Evolutionary conservation across 108 stramenopile species (phyloP).

Genomic region (Hondaea fermentalgiana): DNA sequence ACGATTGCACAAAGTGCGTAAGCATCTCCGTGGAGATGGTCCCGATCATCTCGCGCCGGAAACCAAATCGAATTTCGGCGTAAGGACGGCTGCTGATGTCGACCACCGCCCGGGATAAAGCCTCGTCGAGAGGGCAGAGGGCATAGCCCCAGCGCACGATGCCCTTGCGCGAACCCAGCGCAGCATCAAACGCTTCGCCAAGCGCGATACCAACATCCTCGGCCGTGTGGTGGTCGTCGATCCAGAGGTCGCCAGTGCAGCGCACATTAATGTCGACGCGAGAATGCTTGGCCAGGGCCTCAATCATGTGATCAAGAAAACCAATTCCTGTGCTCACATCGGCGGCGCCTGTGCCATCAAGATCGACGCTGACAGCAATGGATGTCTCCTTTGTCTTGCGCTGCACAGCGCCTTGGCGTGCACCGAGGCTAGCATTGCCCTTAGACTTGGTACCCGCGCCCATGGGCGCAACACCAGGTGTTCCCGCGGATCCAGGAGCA

Average conservation of each 20-base stretch:
- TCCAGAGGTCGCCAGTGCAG: slow-evolving; percentile 47
- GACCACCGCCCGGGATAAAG: slow-evolving; percentile 47
- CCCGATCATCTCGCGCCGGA: slow-evolving; percentile 51
- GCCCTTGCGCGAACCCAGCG: slow-evolving; percentile 33
- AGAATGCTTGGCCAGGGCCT: slow-evolving; percentile 48
- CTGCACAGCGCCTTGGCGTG: neutral
- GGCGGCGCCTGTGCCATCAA: slow-evolving; percentile 34
- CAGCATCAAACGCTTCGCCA: slow-evolving; percentile 50
- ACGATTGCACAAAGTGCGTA: slow-evolving; percentile 43
- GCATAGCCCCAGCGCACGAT: slow-evolving; percentile 43
- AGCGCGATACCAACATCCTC: slow-evolving; percentile 54
- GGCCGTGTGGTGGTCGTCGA: slow-evolving; percentile 59
- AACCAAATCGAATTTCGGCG: slow-evolving; percentile 31
- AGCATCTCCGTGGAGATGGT: slow-evolving; percentile 47
- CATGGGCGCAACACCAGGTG: neutral
- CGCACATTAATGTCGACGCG: slow-evolving; percentile 35
- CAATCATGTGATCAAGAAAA: slow-evolving; percentile 54
- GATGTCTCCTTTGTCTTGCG: slow-evolving; percentile 42
- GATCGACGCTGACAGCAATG: slow-evolving; percentile 28
- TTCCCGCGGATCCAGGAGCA: neutral
- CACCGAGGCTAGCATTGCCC: neutral
- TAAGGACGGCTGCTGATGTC: slow-evolving; percentile 47
- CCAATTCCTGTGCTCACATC: slow-evolving; percentile 45
- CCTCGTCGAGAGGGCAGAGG: slow-evolving; percentile 47
- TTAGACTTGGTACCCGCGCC: neutral